Conservation (phyloP, 805 yeast genomes). For the Cyberlindnera mrakii region DNA sequence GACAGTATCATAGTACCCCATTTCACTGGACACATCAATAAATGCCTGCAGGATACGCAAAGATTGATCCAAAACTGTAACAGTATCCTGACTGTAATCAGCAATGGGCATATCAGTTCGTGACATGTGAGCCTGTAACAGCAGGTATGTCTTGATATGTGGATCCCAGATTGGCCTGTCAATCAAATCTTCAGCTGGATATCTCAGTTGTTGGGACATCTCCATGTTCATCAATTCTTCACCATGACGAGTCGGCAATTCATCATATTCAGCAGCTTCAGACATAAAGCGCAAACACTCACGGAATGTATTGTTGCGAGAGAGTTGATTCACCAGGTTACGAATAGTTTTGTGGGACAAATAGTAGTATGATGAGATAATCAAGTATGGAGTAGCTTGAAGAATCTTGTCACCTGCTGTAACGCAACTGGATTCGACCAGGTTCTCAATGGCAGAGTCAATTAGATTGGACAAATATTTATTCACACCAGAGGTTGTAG, state of each 20-base stretch:
- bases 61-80: conserved; percentile 89
- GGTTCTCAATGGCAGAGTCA: conserved; percentile 59
- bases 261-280: conserved; percentile 84
- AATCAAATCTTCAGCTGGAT: conserved; percentile 67
- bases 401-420: conserved; percentile 38
- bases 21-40: conserved; percentile 83
- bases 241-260: conserved; percentile 58
- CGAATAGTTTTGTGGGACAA: conserved; percentile 86
- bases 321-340: conserved; percentile 50
- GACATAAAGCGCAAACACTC: conserved; percentile 88
- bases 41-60: conserved; percentile 90
- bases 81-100: conserved; percentile 90
- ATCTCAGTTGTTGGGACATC: conserved; percentile 54
- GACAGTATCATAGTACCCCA: conserved; percentile 64
- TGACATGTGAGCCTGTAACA: conserved; percentile 87
- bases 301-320: conserved; percentile 42
- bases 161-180: conserved; percentile 70
- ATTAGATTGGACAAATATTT: conserved; percentile 65
- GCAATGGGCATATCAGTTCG: conserved; percentile 86
- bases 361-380: conserved; percentile 87
- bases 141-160: conserved; percentile 74
- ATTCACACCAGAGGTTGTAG: conserved; percentile 75
- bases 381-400: conserved; percentile 71
- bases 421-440: conserved; percentile 71
- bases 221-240: conserved; percentile 81